Conservation (phyloP, 176 grass and related monocot species). For the Eremochloa ophiuroides region DNA sequence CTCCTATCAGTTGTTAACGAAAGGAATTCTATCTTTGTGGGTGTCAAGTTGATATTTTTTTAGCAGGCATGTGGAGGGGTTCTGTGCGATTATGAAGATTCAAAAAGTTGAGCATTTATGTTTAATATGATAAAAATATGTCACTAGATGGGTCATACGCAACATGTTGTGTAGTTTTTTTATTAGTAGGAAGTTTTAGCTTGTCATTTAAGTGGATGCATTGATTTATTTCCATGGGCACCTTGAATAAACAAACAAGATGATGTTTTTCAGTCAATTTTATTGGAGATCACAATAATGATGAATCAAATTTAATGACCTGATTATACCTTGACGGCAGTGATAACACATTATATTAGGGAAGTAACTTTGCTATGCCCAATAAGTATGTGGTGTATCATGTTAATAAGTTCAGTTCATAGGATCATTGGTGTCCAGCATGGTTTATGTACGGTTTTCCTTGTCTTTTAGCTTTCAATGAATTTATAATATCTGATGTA, state of each 20-base stretch:
- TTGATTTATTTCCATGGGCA: background rate
- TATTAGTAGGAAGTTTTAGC: background rate
- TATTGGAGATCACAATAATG: background rate
- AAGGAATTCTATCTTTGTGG: background rate
- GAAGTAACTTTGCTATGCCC: background rate
- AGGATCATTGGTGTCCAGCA: background rate
- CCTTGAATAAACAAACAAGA: background rate
- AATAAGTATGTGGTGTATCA: background rate
- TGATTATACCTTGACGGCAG: background rate
- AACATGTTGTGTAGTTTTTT: background rate
- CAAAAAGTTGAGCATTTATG: background rate
- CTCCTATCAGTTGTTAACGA: background rate
- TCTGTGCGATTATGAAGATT: background rate
- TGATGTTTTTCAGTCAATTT: background rate
- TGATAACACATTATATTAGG: background rate
- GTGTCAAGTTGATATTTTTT: background rate
- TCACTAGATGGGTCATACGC: background rate
- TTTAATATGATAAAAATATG: background rate
- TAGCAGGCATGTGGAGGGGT: background rate
- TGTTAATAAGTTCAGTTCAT: background rate
- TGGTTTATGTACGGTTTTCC: background rate
- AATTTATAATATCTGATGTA: slow-evolving; percentile 22
- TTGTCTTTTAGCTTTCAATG: background rate
- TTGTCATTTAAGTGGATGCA: background rate
- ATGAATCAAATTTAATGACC: background rate